Conservation (phyloP, 768 basidiomycete genomes). For the Kondoa subrosea region DNA sequence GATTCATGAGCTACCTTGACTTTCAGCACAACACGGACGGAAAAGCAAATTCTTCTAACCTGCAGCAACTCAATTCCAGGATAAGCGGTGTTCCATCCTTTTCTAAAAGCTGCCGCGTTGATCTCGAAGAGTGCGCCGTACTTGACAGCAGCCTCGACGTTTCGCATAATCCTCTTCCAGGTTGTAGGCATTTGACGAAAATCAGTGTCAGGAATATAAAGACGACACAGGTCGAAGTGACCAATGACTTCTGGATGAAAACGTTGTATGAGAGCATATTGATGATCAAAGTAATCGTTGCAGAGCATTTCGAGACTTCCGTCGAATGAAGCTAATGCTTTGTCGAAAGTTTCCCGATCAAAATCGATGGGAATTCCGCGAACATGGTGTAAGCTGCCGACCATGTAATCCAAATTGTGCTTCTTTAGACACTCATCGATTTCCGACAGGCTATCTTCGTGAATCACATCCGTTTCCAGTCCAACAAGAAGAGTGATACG, state of each 20-base stretch:
- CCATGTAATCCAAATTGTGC: conserved; percentile 61
- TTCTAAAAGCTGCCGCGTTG: conserved; percentile 81
- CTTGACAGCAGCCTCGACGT: conserved; percentile 49
- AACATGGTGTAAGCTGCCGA: conserved; percentile 88
- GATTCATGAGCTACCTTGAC: conserved; percentile 42
- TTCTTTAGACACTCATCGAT: conserved; percentile 42
- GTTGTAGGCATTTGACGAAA: conserved; percentile 39
- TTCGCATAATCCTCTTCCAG: conserved; percentile 52
- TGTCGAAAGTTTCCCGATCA: conserved; percentile 52
- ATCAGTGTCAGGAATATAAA: conserved; percentile 48
- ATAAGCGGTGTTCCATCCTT: conserved; percentile 72
- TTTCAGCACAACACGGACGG: not conserved
- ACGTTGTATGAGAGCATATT: conserved; percentile 50
- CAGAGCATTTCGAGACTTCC: conserved; percentile 27
- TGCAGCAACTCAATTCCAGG: conserved; percentile 60
- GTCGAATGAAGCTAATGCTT: conserved; percentile 40
- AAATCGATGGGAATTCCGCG: conserved; percentile 80
- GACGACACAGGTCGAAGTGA: conserved; percentile 79
- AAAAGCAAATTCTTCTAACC: conserved; percentile 36
- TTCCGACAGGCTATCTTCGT: conserved; percentile 45
- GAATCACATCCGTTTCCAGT: conserved; percentile 81
- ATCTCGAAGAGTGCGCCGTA: conserved; percentile 89
- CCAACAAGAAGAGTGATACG: conserved; percentile 66
- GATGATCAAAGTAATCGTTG: conserved; percentile 64
- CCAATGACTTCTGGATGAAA: conserved; percentile 78